Base-by-base conservation (phyloP, 2,329 filamentous ascomycete genomes). In the Stachybotrys echinatus region DNA sequence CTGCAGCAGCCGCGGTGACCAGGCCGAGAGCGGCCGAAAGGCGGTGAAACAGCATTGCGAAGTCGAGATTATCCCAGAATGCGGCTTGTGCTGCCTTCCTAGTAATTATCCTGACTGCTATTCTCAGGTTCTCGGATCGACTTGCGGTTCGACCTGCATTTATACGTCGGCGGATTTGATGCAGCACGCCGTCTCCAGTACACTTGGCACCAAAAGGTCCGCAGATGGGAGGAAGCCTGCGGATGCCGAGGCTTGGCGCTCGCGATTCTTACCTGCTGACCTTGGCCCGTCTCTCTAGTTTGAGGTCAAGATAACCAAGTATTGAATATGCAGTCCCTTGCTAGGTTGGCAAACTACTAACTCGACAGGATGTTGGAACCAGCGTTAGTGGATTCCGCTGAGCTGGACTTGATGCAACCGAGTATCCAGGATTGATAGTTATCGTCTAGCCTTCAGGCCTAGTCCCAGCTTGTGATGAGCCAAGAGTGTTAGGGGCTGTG, bases 21-120 rank as follows among this genome's bases (percentile, higher is more conserved):
- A 40, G 38, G 38, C 60, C 60, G 21, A 63, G 55, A 10, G 53
- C 38, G 38, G 38, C 38, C 38, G 38, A 40, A 8, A 52, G 12
- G 57, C 52, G 7, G 52, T 52, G 7, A 51, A 34, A 47, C 54
- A 52, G 19, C 48, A 52, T 38, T 34, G 27, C 10, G 27, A 34
- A 34, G 27, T 14, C 27, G 14, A 8, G 27, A 14, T 8, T 8
- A 34, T 8, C 10, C 10, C 27, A 34, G 27, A 34, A 34, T 8
- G 27, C 27, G 27, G n/a, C n/a, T n/a, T n/a, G n/a, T n/a, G n/a
- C n/a, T 34, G 27, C 27, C 27, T 34, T 34, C n/a, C n/a, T n/a
- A n/a, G n/a, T n/a, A n/a, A n/a, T 34, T 8, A 34, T 34, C 10
- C 14, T 34, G 27, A 14, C 27, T 34, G 27, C 27, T 34, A 14